phyloP scores from a whole-genome alignment of 2,329 filamentous ascomycete species.

The Arthrobotrys sinensis region DNA sequence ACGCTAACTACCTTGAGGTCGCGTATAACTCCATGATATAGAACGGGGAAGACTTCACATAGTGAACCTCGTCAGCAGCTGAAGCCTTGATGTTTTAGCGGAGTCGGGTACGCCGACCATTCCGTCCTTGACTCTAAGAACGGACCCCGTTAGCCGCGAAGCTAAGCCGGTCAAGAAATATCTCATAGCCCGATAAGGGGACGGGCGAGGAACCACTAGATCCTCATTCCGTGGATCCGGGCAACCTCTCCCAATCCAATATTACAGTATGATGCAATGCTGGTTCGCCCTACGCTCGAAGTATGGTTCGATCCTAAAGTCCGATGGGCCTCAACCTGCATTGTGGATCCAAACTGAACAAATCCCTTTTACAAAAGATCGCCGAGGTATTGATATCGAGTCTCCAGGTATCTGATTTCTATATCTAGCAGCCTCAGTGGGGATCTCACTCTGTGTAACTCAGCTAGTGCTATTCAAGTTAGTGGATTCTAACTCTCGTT shows the following conservation, averaged over 20 bases:
- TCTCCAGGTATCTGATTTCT: conserved; percentile 7
- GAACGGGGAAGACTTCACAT: background rate
- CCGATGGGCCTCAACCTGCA: conserved; percentile 23
- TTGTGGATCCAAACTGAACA: conserved; percentile 20
- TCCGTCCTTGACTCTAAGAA: background rate
- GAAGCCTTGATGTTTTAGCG: conserved; percentile 13
- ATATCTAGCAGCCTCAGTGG: background rate
- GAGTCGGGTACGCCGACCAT: background rate
- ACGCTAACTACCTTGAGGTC: conserved; percentile 43
- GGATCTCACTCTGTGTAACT: conserved; percentile 52
- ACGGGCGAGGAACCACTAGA: background rate
- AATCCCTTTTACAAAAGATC: conserved; percentile 9
- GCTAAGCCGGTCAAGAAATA: background rate
- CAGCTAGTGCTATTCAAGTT: conserved; percentile 13
- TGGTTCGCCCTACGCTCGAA: conserved; percentile 8
- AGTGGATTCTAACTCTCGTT: background rate
- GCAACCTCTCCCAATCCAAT: conserved; percentile 9
- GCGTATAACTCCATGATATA: background rate
- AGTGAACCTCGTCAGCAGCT: conserved; percentile 3
- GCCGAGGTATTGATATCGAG: conserved; percentile 26
- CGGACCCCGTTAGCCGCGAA: background rate
- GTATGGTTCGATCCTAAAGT: conserved; percentile 31
- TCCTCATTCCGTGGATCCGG: conserved; percentile 10
- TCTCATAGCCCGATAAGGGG: background rate
- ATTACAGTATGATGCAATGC: conserved; percentile 27